Conservation (phyloP, 352 stramenopile species). For the Elongisporangium undulatum region DNA sequence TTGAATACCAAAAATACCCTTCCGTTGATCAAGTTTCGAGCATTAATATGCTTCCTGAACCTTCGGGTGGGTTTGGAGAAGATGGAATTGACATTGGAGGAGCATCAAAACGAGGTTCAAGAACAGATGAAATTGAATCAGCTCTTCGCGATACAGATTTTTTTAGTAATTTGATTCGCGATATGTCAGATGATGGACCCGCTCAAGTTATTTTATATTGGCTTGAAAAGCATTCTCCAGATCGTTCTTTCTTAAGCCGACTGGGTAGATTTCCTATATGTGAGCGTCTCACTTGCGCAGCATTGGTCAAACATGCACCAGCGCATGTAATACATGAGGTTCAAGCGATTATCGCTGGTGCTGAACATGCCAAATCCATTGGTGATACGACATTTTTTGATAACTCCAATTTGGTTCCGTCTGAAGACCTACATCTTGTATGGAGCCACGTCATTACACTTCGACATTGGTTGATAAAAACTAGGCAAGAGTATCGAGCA, state of each 20-base stretch:
- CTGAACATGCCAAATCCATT: conserved; percentile 13
- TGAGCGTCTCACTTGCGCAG: conserved; percentile 66
- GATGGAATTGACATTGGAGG: background rate
- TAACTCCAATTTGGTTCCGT: conserved; percentile 57
- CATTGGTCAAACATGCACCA: conserved; percentile 77
- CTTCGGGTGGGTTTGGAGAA: background rate
- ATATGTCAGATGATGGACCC: conserved; percentile 55
- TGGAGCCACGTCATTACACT: conserved; percentile 82
- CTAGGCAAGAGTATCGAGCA: conserved; percentile 71
- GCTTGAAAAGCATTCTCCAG: conserved; percentile 68
- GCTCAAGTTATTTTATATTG: conserved; percentile 64
- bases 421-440: conserved; percentile 60
- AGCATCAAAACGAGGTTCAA: background rate
- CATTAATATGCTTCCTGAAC: conserved; percentile 2
- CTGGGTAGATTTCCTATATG: conserved; percentile 67
- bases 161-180: conserved; percentile 24
- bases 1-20: conserved; percentile 22
- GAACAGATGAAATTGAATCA: background rate
- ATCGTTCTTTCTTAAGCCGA: conserved; percentile 74
- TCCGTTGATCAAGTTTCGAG: conserved; percentile 5
- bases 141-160: background rate
- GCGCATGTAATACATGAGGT: conserved; percentile 73
- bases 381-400: conserved; percentile 20
- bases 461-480: conserved; percentile 84
- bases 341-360: conserved; percentile 61